These are phyloP conservation scores for Vitis hybrid DNA, from an alignment of 177 flowering plant species.

Conservation along the genomic window DNA sequence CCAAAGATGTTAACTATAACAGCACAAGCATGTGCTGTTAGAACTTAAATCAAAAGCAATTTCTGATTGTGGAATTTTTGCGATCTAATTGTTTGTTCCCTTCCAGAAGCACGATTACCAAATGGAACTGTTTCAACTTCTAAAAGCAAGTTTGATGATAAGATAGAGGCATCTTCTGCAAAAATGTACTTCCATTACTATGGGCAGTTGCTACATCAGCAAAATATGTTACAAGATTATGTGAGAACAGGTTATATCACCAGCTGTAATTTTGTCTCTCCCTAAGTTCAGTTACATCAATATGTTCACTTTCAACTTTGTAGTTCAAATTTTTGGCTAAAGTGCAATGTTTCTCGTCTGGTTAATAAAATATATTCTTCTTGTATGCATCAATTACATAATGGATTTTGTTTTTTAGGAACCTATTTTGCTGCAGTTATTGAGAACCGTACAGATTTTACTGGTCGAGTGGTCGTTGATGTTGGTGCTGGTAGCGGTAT, in stretches of 20 bases:
- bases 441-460: slow-evolving; percentile 86
- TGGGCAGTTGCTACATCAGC: slow-evolving; percentile 94
- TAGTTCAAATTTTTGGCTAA: not conserved
- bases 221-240: slow-evolving; percentile 97
- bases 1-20: not conserved
- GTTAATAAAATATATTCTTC: not conserved
- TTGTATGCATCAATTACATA: not conserved
- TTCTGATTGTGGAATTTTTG: not conserved
- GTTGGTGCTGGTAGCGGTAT: slow-evolving; percentile 99
- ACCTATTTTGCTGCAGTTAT: slow-evolving; percentile 94
- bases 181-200: slow-evolving; percentile 99
- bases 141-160: slow-evolving; percentile 86
- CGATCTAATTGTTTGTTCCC: not conserved
- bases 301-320: not conserved
- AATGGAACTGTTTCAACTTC: slow-evolving; percentile 57
- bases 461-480: slow-evolving; percentile 93
- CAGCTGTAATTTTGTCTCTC: slow-evolving; percentile 10
- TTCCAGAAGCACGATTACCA: slow-evolving; percentile 46
- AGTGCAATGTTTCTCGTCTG: not conserved
- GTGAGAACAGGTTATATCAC: slow-evolving; percentile 91
- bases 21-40: not conserved
- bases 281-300: not conserved
- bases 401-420: slow-evolving; percentile 44
- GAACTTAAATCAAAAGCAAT: not conserved
- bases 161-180: slow-evolving; percentile 92